Evolutionary conservation across 2,329 filamentous ascomycete genomes (phyloP), one percentile per base, ranked within the genome.

Genomic region (Fusarium domesticum): DNA sequence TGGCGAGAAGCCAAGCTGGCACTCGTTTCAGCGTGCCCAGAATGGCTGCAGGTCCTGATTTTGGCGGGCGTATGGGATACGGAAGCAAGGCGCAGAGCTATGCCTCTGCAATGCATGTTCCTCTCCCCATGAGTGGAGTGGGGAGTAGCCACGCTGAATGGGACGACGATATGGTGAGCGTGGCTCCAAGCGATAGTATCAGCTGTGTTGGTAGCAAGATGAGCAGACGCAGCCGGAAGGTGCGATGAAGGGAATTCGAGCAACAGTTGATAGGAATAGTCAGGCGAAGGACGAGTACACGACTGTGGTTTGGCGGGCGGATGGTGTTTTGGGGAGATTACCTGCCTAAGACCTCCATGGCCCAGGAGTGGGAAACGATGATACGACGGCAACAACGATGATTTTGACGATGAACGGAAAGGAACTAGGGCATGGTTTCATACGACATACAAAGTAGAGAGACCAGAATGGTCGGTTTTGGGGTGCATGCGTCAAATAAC

Each of bases 161-260:
- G 62, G 71, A 76, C 8, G 72, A 76, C 31, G 77, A 80, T 51
- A 63, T 66, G 39, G 72, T 69, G 37, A 81, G 77, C 54, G 67
- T 84, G 28, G 77, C 73, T 34, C 80, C 80, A 2, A 76, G 73
- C 54, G 80, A 84, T 58, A 83, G 80, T 56, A 80, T 84, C 43
- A 82, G 78, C 59, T 79, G 76, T 53, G 71, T 82, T n/a, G 80
- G 78, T 17, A 71, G 54, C 47, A 62, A 59, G 42, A 58, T 45
- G 53, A 54, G 57, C 45, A 51, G 60, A 38, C 52, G 51, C 35
- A 58, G 54, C 34, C 56, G 56, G 35, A 60, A 52, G 39, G 53
- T 53, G 44, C 46, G 55, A 51, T 61, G 18, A 46, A 43, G 39
- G 30, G 34, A 40, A 38, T 36, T 39, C 30, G 45, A 43, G 35